These are phyloP conservation scores for Sporothrix schenckii DNA, from an alignment of 2,329 filamentous ascomycete genomes.

Conservation along the genomic window DNA sequence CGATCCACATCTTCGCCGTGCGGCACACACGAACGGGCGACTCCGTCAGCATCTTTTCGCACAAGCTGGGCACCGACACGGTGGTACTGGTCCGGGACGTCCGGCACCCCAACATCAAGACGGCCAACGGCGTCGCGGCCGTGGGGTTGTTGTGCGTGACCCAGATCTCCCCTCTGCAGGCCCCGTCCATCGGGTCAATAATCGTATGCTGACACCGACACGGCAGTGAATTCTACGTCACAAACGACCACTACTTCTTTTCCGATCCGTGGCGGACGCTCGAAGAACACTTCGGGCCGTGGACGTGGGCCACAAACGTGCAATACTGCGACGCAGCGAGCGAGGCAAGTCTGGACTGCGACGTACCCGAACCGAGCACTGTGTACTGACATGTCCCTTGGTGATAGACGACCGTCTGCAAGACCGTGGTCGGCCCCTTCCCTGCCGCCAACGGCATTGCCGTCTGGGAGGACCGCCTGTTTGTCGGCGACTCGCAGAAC, in stretches of 20 bases:
- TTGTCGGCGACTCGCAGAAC: conserved; percentile 26
- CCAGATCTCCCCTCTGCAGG: too few species aligned
- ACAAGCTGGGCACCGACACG: conserved; percentile 3
- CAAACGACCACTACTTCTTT: conserved; percentile 29
- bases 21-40: background rate
- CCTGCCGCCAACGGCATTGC: conserved; percentile 23
- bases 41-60: conserved; percentile 23
- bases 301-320: conserved; percentile 26
- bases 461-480: conserved; percentile 13
- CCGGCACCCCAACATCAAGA: conserved; percentile 21
- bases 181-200: too few species aligned
- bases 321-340: conserved; percentile 23
- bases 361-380: too few species aligned
- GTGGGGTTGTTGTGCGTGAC: conserved; percentile 14
- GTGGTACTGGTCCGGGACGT: conserved; percentile 14
- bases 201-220: background rate
- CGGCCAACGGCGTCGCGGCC: conserved; percentile 20
- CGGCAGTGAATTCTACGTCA: conserved; percentile 17
- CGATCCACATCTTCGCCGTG: conserved; percentile 18
- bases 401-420: background rate
- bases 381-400: background rate
- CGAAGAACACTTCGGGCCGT: conserved; percentile 24
- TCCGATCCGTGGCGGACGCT: background rate
- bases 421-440: background rate
- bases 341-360: background rate